These are phyloP conservation scores for Suillus discolor DNA, from an alignment of 768 basidiomycete species.

Conservation along the genomic window DNA sequence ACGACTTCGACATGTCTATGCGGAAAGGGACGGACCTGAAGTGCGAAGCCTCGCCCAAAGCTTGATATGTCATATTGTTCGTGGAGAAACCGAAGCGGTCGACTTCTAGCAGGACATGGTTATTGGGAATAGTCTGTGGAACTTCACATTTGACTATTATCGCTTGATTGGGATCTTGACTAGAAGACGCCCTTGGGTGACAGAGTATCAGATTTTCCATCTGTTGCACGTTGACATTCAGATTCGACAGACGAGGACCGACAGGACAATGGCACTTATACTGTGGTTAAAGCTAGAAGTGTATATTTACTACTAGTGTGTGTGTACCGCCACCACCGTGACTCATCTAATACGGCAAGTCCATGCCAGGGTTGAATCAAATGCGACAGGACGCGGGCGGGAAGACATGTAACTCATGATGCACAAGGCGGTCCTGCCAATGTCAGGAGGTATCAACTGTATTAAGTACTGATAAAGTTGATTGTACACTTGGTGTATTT, in stretches of 20 bases:
- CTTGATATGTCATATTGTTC: conserved; percentile 74
- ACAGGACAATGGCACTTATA: neutral
- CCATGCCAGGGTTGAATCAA: too few relatives aligned
- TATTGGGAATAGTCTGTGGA: conserved; percentile 31
- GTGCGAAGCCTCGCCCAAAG: conserved; percentile 44
- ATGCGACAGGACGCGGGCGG: neutral
- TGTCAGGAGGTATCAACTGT: neutral
- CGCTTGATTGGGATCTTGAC: conserved; percentile 28
- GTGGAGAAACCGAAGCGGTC: conserved; percentile 74
- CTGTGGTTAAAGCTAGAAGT: too few relatives aligned
- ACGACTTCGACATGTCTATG: neutral
- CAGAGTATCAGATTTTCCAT: conserved; percentile 38
- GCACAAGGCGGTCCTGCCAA: neutral
- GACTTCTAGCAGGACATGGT: conserved; percentile 57
- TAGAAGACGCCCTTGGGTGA: conserved; percentile 42
- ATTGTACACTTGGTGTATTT: conserved; percentile 1
- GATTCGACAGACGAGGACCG: neutral
- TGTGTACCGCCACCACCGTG: too few relatives aligned
- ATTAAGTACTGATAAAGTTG: neutral
- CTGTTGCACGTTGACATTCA: conserved; percentile 11
- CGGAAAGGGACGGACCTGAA: conserved; percentile 33
- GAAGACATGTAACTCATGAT: neutral
- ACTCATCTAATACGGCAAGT: too few relatives aligned
- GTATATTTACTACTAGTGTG: too few relatives aligned
- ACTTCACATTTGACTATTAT: conserved; percentile 28